Percentiles rank a stretch among this genome's conserved stretches.
phyloP scores from a whole-genome alignment of 306 rosid species.

The apple (Malus domestica) region ASM211411v1 NC_041804.1:16095501-16096000 shows the following conservation, averaged over 20 bases:
- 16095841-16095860: conserved; percentile 53
- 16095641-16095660: neutral
- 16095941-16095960: conserved; percentile 62
- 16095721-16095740: no score
- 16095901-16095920: neutral
- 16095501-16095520: no score
- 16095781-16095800: conserved; percentile 92
- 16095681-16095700: conserved; percentile 15
- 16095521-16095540: no score
- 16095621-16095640: neutral
- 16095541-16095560: no score
- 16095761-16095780: conserved; percentile 34
- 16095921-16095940: neutral
- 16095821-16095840: conserved; percentile 67
- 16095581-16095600: neutral
- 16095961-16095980: conserved; percentile 57
- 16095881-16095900: neutral
- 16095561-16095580: neutral
- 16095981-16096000: conserved; percentile 90
- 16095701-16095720: neutral
- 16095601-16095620: neutral
- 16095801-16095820: conserved; percentile 79
- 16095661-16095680: neutral
- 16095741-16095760: conserved; percentile 37
- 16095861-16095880: neutral